Percentiles rank a stretch among this genome's conserved stretches.
phyloP scores from a whole-genome alignment of 176 grass and related monocot genomes.

The Secale cereale region DNA sequence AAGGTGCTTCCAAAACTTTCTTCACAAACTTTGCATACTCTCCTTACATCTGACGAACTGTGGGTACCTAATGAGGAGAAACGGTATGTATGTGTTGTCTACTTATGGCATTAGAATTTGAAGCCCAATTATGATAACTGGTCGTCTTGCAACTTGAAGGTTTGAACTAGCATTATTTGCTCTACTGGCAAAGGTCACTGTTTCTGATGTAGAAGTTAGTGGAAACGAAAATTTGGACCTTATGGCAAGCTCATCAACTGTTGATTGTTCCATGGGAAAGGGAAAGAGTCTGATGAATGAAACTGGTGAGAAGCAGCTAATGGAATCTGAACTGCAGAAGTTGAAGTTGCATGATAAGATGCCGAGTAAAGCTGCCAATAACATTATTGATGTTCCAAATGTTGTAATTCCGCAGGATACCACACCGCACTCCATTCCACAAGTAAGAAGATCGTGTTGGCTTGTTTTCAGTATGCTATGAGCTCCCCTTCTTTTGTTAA shows the following conservation, averaged over 20 bases:
- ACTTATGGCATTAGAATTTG: slow-evolving; percentile 10
- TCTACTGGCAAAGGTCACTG: slow-evolving; percentile 72
- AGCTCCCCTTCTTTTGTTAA: not conserved
- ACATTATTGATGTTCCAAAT: slow-evolving; percentile 49
- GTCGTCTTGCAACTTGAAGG: slow-evolving; percentile 49
- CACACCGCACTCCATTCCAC: slow-evolving; percentile 29
- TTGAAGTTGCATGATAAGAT: slow-evolving; percentile 59
- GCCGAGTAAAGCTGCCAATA: slow-evolving; percentile 43
- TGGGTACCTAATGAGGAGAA: slow-evolving; percentile 99
- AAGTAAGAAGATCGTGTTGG: slow-evolving; percentile 14
- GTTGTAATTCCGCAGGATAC: slow-evolving; percentile 34
- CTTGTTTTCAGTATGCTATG: slow-evolving; percentile 10
- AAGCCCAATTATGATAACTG: slow-evolving; percentile 13
- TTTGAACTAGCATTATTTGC: slow-evolving; percentile 94
- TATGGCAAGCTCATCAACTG: slow-evolving; percentile 13
- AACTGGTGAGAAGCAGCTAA: slow-evolving; percentile 39
- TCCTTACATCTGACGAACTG: slow-evolving; percentile 87
- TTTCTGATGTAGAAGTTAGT: slow-evolving; percentile 49
- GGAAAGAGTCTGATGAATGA: slow-evolving; percentile 43
- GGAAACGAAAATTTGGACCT: slow-evolving; percentile 44
- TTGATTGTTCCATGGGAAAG: slow-evolving; percentile 43
- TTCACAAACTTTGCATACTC: slow-evolving; percentile 89
- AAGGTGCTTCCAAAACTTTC: slow-evolving; percentile 95
- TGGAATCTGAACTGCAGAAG: slow-evolving; percentile 58
- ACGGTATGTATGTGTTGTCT: slow-evolving; percentile 52